Evolutionary conservation across 225 moss, liverwort and hornwort species (phyloP).

Genomic region (Asterella californica): DNA sequence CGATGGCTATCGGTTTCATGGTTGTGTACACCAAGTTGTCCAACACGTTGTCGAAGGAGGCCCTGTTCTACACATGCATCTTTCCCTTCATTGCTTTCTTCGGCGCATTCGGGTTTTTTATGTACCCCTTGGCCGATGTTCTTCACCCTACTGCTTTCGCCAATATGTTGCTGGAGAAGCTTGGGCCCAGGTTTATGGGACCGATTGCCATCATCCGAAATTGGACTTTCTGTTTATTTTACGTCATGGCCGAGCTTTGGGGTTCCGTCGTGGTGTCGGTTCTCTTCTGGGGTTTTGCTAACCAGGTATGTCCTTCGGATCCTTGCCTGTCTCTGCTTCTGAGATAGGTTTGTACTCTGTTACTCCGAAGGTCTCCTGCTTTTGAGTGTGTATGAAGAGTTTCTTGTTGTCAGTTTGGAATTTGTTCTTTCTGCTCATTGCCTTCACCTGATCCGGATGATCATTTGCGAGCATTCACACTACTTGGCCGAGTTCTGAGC

Average conservation of each 20-base stretch:
- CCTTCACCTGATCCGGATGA: background rate
- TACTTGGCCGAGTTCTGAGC: background rate
- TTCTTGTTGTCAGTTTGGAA: background rate
- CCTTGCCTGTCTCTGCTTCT: background rate
- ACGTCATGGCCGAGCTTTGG: constrained; percentile 99
- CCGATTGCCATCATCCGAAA: constrained; percentile 95
- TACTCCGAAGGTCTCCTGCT: background rate
- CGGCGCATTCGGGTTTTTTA: constrained; percentile 83
- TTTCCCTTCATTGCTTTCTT: constrained; percentile 94
- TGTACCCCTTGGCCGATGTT: constrained; percentile 91
- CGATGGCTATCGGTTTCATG: constrained; percentile 99
- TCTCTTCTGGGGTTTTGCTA: constrained; percentile 99
- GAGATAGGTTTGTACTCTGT: background rate
- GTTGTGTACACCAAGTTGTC: constrained; percentile 92
- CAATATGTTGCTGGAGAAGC: constrained; percentile 59
- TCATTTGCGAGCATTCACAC: background rate
- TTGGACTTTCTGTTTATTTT: constrained; percentile 97
- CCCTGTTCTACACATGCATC: constrained; percentile 87
- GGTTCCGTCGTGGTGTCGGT: constrained; percentile 98
- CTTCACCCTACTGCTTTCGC: constrained; percentile 92
- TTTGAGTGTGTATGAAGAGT: background rate
- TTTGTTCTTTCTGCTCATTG: background rate
- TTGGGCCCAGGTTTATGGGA: constrained; percentile 81
- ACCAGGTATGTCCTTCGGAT: constrained; percentile 55
- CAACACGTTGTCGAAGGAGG: constrained; percentile 80